These are phyloP conservation scores for Teratosphaeria pseudoeucalypti DNA, from an alignment of 2,329 filamentous ascomycete genomes.

Conservation along the genomic window DNA sequence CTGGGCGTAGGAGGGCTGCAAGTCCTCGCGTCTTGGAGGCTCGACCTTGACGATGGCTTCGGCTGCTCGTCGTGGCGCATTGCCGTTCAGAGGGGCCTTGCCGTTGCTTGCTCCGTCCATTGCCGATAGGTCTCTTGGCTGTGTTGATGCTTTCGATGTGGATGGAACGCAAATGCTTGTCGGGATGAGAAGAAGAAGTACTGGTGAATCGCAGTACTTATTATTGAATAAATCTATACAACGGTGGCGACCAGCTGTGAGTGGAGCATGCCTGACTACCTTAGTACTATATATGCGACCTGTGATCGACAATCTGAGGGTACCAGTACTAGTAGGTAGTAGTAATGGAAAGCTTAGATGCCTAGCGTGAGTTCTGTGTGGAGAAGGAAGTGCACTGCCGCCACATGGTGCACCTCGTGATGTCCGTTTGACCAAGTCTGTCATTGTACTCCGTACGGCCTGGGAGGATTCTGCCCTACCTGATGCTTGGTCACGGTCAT, in stretches of 20 bases:
- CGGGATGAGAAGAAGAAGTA: not conserved
- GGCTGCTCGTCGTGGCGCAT: conserved; percentile 5
- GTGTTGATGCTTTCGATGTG: not conserved
- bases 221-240: not conserved
- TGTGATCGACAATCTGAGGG: too few species aligned
- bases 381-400: not conserved
- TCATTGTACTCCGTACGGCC: not conserved
- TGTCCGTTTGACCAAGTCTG: not conserved
- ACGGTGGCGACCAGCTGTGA: not conserved
- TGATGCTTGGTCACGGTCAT: too few species aligned
- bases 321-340: too few species aligned
- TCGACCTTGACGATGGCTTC: conserved; percentile 50
- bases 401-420: not conserved
- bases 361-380: not conserved
- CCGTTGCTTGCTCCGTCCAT: conserved; percentile 20
- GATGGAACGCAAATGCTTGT: not conserved
- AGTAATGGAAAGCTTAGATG: not conserved
- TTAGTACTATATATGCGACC: too few species aligned
- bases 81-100: conserved; percentile 27
- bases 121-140: not conserved
- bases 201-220: not conserved
- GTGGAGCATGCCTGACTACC: too few species aligned
- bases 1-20: conserved; percentile 63
- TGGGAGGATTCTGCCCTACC: not conserved
- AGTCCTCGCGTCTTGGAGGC: conserved; percentile 69